Evolutionary conservation across 2,329 filamentous ascomycete genomes (phyloP).

Genomic region (Didymosphaeria variabile): DNA sequence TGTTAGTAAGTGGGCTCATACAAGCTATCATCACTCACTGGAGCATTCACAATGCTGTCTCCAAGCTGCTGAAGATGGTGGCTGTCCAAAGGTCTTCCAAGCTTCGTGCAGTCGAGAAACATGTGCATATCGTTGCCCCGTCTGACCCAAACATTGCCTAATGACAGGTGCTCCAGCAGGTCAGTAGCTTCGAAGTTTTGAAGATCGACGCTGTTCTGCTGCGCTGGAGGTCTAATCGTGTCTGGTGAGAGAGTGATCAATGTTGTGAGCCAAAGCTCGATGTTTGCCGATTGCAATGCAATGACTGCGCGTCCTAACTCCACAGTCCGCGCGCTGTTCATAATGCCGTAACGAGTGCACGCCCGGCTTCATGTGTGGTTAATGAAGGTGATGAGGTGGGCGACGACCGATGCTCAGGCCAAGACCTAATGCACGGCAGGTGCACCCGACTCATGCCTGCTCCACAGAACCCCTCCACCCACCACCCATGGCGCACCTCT

Average conservation of each 20-base stretch:
- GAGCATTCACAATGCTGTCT: constrained; percentile 37
- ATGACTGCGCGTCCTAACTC: constrained; percentile 49
- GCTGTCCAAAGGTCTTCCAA: constrained; percentile 34
- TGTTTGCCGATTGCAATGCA: constrained; percentile 27
- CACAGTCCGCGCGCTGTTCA: constrained; percentile 36
- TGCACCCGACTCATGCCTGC: constrained; percentile 30
- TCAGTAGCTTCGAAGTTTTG: constrained; percentile 26
- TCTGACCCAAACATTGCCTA: constrained; percentile 43
- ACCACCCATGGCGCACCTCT: constrained; percentile 32
- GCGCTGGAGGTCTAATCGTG: constrained; percentile 31
- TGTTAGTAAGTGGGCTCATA: constrained; percentile 10
- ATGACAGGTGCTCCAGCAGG: constrained; percentile 32
- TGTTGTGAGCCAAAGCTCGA: constrained; percentile 49
- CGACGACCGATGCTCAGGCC: constrained; percentile 20
- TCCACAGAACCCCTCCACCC: constrained; percentile 15
- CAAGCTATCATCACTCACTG: constrained; percentile 31
- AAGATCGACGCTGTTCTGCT: constrained; percentile 34
- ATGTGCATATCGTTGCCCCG: constrained; percentile 46
- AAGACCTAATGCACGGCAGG: constrained; percentile 30
- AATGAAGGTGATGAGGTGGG: constrained; percentile 11
- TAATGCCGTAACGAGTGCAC: constrained; percentile 8
- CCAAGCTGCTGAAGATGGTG: constrained; percentile 32
- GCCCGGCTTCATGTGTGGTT: constrained; percentile 8
- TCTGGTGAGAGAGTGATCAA: constrained; percentile 47
- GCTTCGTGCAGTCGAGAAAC: constrained; percentile 32